These are phyloP conservation scores for Tarenaya hassleriana DNA, from an alignment of 345 rosid species.

Conservation along the genomic window DNA sequence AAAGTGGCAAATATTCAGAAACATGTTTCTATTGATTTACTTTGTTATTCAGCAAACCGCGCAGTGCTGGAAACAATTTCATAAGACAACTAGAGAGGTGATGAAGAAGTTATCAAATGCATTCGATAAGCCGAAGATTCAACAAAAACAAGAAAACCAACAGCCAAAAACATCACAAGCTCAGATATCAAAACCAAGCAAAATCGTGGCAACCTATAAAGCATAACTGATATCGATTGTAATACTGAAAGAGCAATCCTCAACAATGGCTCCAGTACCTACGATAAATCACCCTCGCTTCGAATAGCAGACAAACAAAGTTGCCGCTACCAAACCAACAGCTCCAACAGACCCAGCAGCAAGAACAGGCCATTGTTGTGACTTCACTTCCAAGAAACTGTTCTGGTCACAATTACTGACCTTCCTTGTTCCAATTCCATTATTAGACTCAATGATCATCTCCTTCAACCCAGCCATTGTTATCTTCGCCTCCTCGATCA, in stretches of 20 bases:
- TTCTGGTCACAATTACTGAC: constrained; percentile 16
- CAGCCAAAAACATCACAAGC: constrained; percentile 25
- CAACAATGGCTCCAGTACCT: constrained; percentile 1
- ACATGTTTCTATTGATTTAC: no score
- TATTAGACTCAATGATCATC: constrained; percentile 28
- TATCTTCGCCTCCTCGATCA: constrained; percentile 37
- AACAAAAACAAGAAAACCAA: constrained; percentile 17
- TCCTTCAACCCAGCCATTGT: constrained; percentile 34
- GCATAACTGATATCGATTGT: constrained; percentile 37
- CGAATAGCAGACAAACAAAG: constrained; percentile 38
- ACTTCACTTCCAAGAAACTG: constrained; percentile 20
- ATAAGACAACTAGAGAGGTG: no score
- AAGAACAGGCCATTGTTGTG: constrained; percentile 44
- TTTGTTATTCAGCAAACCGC: no score
- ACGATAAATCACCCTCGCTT: constrained; percentile 32
- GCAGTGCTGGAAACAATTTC: no score
- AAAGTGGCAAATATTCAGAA: no score
- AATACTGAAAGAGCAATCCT: no score
- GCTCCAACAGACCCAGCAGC: constrained; percentile 48
- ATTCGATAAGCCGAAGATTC: no score
- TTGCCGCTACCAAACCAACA: constrained; percentile 40
- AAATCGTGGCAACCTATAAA: constrained; percentile 16
- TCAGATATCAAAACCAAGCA: constrained; percentile 21
- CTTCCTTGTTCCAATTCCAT: constrained; percentile 25
- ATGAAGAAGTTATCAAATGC: no score